Evolutionary conservation across 2,329 filamentous ascomycete genomes (phyloP), one percentile per base, ranked within the genome.

Genomic region (Phaeosphaeriaceae sp.): DNA sequence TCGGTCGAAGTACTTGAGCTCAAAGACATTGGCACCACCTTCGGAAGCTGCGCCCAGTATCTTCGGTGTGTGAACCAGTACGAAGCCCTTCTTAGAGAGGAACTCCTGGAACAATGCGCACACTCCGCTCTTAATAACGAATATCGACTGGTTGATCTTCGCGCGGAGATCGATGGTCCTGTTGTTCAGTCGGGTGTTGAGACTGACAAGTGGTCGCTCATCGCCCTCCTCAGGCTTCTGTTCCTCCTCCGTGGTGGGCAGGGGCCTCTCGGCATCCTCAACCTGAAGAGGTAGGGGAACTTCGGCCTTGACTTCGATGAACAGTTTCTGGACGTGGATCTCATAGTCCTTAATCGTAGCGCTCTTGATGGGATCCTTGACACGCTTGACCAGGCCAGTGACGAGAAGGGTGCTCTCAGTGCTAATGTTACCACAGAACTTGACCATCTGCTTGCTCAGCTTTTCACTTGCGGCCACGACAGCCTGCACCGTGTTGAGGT

Each of bases 11-110:
- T 98, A 98, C 45, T 89, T 89, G 68, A 98, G 83, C 69, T 89
- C 85, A 78, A 99, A 98, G 42, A 98, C 94, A 75, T 94, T 96
- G 67, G 89, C 89, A 65, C 95, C 95, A 70, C 95, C 94, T 81
- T 99, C 95, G 3, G 92, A 95, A 4, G 95, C 91, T 15, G 94
- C 91, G 50, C 90, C 93, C 54, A 96, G 91, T 45, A 99, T 84
- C 77, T 93, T 94, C 10, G 95, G 93, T 1, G 93, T 91, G 76
- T 97, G 92, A 72, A 97, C 93, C 77, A 91, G 87, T 63, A 89
- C 88, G 77, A 97, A 96, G 53, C 88, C 86, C 58, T 86, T 86
- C 64, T 86, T 83, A 60, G 89, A 84, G 66, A 97, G 88, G 77
- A 93, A 98, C 67, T 93, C 88, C 57, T 85, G 83, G 79, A 96